Conservation (phyloP, 345 rosid species). For the Carallia brachiata region DNA sequence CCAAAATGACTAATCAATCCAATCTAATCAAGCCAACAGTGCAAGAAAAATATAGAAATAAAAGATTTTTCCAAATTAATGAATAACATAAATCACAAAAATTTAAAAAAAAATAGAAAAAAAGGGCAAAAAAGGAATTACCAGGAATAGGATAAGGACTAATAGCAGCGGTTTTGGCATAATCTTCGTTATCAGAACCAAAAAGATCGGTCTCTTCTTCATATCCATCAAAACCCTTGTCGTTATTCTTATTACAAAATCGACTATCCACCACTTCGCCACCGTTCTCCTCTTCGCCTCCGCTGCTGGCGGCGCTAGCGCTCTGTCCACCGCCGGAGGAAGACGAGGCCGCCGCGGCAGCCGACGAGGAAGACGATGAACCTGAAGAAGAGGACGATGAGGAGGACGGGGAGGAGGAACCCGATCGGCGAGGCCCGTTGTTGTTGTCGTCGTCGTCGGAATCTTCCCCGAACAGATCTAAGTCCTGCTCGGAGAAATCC, state of each 20-base stretch:
- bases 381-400: slow-evolving; percentile 37
- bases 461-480: slow-evolving; percentile 22
- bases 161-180: slow-evolving; percentile 64
- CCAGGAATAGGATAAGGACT: slow-evolving; percentile 78
- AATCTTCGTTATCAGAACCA: slow-evolving; percentile 87
- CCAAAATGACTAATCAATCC: too few relatives aligned
- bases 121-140: slow-evolving; percentile 13
- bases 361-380: slow-evolving; percentile 40
- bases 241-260: slow-evolving; percentile 11
- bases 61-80: background rate
- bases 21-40: too few relatives aligned
- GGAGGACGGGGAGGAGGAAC: slow-evolving; percentile 53
- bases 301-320: slow-evolving; percentile 40
- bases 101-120: background rate
- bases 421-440: slow-evolving; percentile 43
- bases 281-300: slow-evolving; percentile 37
- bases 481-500: slow-evolving; percentile 12
- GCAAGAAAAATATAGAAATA: background rate
- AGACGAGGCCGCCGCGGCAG: slow-evolving; percentile 10
- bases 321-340: slow-evolving; percentile 25
- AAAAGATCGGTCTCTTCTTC: slow-evolving; percentile 62
- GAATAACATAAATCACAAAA: background rate
- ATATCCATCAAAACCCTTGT: slow-evolving; percentile 14
- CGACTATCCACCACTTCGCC: slow-evolving; percentile 42
- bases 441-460: slow-evolving; percentile 18